These are phyloP conservation scores for Suillus subaureus DNA, from an alignment of 768 basidiomycete species.

Conservation along the genomic window DNA sequence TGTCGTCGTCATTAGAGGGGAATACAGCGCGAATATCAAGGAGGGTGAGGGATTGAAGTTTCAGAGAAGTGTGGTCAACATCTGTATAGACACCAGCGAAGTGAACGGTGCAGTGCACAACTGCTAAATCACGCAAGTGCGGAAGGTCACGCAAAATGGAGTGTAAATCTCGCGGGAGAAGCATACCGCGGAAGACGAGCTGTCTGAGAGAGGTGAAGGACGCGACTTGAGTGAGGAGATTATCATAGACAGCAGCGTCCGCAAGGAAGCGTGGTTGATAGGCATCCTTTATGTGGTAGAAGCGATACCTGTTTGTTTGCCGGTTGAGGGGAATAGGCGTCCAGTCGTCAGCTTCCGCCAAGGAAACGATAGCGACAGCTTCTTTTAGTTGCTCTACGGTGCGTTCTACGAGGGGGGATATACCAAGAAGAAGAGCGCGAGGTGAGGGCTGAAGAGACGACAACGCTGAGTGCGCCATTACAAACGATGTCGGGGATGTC, in stretches of 20 bases:
- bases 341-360: constrained; percentile 18
- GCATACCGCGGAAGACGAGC: constrained; percentile 39
- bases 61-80: constrained; percentile 37
- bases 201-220: constrained; percentile 39
- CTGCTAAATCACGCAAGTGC: constrained; percentile 37
- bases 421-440: constrained; percentile 18
- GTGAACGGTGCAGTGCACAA: constrained; percentile 42
- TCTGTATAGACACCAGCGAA: constrained; percentile 19
- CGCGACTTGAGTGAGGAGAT: constrained; percentile 22
- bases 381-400: constrained; percentile 30
- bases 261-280: constrained; percentile 32
- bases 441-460: constrained; percentile 12
- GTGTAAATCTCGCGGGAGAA: constrained; percentile 40
- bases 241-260: constrained; percentile 23
- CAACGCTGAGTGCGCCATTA: not conserved
- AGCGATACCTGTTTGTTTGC: constrained; percentile 11
- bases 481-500: constrained; percentile 30
- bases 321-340: constrained; percentile 10
- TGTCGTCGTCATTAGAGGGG: constrained; percentile 18
- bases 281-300: constrained; percentile 9
- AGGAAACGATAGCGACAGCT: constrained; percentile 24
- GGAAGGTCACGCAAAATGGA: constrained; percentile 39
- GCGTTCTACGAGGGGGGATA: constrained; percentile 27
- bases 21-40: constrained; percentile 32
- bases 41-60: constrained; percentile 46